Evolutionary conservation across 768 basidiomycete species (phyloP), one percentile per base, ranked within the genome.

Genomic region (Leccinum truebloodii): DNA sequence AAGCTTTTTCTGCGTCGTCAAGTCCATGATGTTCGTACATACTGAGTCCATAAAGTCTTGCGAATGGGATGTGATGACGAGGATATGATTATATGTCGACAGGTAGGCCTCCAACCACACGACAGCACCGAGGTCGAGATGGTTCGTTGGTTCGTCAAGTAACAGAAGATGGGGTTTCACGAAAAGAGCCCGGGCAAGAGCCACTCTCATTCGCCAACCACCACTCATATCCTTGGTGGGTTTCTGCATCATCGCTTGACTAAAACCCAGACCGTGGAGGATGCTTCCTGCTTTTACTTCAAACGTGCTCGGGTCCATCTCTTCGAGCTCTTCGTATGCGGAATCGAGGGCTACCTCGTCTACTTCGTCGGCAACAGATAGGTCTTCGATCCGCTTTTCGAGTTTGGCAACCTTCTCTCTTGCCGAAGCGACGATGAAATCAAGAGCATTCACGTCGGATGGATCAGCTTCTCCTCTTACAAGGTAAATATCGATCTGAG

Each of bases 71-170:
- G 95, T 96, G 80, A 95, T 90, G 71, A 97, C 92, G 66, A 99
- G 86, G 73, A 99, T 98, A 74, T 99, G 96, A 79, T 96, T 97
- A 79, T 99, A 99, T 34, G 94, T 97, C 32, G 94, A 91, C 46
- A 98, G 82, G 77, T 99, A 99, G 12, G 96, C 96, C 74, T 99
- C 96, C 44, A 99, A 81, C 96, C 96, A 99, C 59, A 98, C 97
- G 63, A 98, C 96, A 48, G 96, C 96, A 60, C 95, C 96, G 59
- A 98, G 81, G 81, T 98, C 96, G 74, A 97, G 81, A 75, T 96
- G 95, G 73, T 93, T 94, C 34, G 92, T 92, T 22, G 89, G 89
- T 77, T 96, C 94, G 73, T 98, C 97, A 65, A 99, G 87, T 35
- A 99, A 80, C 35, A 98, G 82, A 26, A 99, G 77, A 79, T 99